These are phyloP conservation scores for Penicillium steckii DNA, from an alignment of 495 filamentous ascomycete species.

Conservation along the genomic window DNA sequence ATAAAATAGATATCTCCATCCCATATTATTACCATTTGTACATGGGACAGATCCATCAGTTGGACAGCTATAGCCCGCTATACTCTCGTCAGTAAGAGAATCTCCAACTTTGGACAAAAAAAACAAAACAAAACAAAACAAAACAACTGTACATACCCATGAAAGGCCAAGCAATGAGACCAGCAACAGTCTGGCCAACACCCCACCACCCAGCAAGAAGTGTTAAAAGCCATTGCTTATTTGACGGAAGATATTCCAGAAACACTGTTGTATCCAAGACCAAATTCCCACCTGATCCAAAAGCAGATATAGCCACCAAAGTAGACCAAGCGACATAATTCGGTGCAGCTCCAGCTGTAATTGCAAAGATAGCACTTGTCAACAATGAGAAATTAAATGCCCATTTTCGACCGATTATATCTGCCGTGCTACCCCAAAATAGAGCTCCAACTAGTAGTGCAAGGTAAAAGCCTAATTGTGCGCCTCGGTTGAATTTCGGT, in stretches of 20 bases:
- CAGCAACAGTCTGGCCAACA: slow-evolving; percentile 17
- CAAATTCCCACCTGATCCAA: slow-evolving; percentile 19
- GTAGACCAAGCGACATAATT: slow-evolving; percentile 12
- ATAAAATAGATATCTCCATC: slow-evolving; percentile 21
- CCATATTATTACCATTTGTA: slow-evolving; percentile 19
- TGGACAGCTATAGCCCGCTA: slow-evolving; percentile 18
- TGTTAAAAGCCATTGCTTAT: slow-evolving; percentile 23
- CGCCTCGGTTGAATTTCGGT: slow-evolving; percentile 15
- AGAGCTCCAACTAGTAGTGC: slow-evolving; percentile 34
- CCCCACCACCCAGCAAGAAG: slow-evolving; percentile 22
- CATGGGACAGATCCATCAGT: slow-evolving; percentile 11
- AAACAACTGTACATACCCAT: slow-evolving; percentile 5
- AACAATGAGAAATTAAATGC: slow-evolving; percentile 42
- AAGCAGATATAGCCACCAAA: slow-evolving; percentile 16
- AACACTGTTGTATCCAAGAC: slow-evolving; percentile 20
- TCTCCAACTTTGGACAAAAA: not conserved
- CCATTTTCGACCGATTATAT: slow-evolving; percentile 41
- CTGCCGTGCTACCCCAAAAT: slow-evolving; percentile 40
- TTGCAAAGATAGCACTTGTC: slow-evolving; percentile 30
- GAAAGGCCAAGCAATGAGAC: slow-evolving; percentile 17
- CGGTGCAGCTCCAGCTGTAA: slow-evolving; percentile 15
- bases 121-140: not conserved
- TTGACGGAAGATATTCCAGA: slow-evolving; percentile 16
- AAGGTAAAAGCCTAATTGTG: slow-evolving; percentile 18
- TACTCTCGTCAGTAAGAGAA: not conserved